Evolutionary conservation across 306 rosid genomes (phyloP), one percentile per base, ranked within the genome.

Genomic region (Canavalia ensiformis): DNA sequence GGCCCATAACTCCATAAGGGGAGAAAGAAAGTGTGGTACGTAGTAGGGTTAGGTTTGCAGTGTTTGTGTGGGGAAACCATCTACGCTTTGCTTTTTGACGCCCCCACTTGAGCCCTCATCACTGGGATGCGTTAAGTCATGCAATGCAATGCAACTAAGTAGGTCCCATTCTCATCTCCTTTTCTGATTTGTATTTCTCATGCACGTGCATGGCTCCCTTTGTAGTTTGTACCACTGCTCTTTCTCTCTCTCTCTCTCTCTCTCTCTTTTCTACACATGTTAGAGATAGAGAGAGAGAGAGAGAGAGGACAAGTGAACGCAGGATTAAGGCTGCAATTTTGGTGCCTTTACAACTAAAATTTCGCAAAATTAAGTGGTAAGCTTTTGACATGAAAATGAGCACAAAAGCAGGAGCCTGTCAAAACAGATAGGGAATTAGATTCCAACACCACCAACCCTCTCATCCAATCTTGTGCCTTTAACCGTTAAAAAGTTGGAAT

Each of bases 281-380:
- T 13, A 64, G 50, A 18, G 25, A 18, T 18, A 18, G 25, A 18
- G 25, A 62, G 55, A 75, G 76, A 46, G 59, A 31, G 4, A 7
- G 46, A 47, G 35, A 49, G 83, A 66, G 44, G 79, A 71, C 72
- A 78, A 51, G 50, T 11, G 78, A 70, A 67, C 39, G 60, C 62
- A 54, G 83, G 76, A 73, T 67, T 70, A 91, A 91, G 85, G 92
- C 93, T 89, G 89, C 93, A 79, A 82, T 67, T 78, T 64, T 57
- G 81, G 82, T 75, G 54, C 82, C 88, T 90, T 88, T 89, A 79
- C 86, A 85, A 80, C 88, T 80, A 65, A 63, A 81, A 78, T 67
- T 70, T 80, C 55, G 75, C 83, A 67, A 75, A 60, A 80, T 66
- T 82, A 77, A 86, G 84, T 52, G 80, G 31, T 59, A 82, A 76